Conservation (phyloP, 352 stramenopile species). For the Phytophthora pini region DNA sequence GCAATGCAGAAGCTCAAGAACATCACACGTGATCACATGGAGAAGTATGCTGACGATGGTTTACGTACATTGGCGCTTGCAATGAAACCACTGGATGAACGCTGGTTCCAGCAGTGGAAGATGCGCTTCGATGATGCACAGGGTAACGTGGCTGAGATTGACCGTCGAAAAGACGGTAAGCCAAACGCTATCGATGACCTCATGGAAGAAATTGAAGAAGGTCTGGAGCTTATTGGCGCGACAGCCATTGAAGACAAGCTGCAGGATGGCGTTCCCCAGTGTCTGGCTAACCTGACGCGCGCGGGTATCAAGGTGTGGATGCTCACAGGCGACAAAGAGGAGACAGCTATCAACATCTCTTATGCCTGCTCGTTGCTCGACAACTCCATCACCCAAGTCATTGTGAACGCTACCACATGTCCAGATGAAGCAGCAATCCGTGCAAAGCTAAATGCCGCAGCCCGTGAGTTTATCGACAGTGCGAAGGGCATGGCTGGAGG, state of each 20-base stretch:
- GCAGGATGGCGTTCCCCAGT: slow-evolving; percentile 90
- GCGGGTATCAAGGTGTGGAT: slow-evolving; percentile 96
- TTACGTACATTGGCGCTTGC: slow-evolving; percentile 86
- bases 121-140: slow-evolving; percentile 72
- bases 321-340: slow-evolving; percentile 96
- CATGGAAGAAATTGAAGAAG: slow-evolving; percentile 85
- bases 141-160: slow-evolving; percentile 71
- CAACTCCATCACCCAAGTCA: slow-evolving; percentile 82
- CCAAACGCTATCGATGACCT: slow-evolving; percentile 78
- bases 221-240: slow-evolving; percentile 85
- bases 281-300: slow-evolving; percentile 75
- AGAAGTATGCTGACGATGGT: slow-evolving; percentile 85
- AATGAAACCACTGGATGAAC: slow-evolving; percentile 69
- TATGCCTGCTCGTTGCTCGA: slow-evolving; percentile 89
- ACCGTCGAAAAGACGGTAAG: slow-evolving; percentile 83
- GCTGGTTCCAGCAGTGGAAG: slow-evolving; percentile 81
- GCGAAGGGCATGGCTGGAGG: slow-evolving; percentile 45
- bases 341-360: slow-evolving; percentile 97
- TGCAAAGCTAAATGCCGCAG: slow-evolving; percentile 47
- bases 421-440: slow-evolving; percentile 76
- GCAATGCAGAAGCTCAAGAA: slow-evolving; percentile 60
- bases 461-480: slow-evolving; percentile 57
- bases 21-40: slow-evolving; percentile 78
- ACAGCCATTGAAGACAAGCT: slow-evolving; percentile 95
- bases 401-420: slow-evolving; percentile 76